Conservation (phyloP, 2,329 filamentous ascomycete species). For the Monilinia fructigena region DNA sequence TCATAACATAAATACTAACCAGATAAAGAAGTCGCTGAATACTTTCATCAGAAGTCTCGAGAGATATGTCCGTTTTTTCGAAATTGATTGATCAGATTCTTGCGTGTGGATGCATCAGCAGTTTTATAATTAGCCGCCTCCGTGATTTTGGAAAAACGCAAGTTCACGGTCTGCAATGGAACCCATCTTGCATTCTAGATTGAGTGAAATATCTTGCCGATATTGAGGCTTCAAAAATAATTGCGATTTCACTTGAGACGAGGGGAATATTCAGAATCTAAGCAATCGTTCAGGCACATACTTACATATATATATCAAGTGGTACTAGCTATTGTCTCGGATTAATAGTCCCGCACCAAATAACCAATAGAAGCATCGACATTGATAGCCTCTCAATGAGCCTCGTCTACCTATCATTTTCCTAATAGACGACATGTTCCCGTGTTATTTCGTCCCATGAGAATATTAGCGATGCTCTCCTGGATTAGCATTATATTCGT, state of each 20-base stretch:
- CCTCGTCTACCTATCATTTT: background rate
- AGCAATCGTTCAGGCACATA: background rate
- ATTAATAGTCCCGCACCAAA: background rate
- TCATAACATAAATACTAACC: background rate
- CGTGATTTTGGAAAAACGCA: background rate
- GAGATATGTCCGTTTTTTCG: too few relatives aligned
- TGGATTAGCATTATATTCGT: background rate
- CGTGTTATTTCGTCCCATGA: background rate
- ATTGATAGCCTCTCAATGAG: too few relatives aligned
- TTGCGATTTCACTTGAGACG: background rate
- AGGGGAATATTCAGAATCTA: background rate
- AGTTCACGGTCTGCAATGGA: constrained; percentile 4
- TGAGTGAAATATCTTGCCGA: background rate
- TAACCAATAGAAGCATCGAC: background rate
- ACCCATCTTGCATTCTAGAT: background rate
- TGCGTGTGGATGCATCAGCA: background rate
- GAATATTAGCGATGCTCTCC: background rate
- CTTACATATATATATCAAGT: constrained; percentile 1
- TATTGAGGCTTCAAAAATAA: background rate
- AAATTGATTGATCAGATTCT: too few relatives aligned
- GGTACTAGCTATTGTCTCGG: background rate
- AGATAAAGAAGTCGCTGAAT: constrained; percentile 5
- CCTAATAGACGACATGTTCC: background rate
- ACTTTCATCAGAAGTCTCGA: background rate
- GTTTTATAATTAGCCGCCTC: background rate